Base-by-base conservation (phyloP, 1,139 yeast genomes). In the Casaregolazyma suthepensis region DNA sequence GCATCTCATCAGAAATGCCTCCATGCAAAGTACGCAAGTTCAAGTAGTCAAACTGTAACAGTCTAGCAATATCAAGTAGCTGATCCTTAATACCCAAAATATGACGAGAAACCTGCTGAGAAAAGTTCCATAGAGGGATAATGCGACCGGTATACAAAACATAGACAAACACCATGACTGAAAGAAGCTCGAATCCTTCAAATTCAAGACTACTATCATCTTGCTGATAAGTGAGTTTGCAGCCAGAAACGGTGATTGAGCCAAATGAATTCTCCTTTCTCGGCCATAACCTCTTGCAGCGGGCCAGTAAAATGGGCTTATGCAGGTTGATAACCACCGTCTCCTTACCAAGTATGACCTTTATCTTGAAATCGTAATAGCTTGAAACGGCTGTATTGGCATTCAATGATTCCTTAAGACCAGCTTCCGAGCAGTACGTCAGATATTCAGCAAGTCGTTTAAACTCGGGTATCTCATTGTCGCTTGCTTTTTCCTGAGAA, bases 71-170 rank as follows among this genome's bases (percentile, higher is more conserved):
- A 26, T 47, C 50, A n/a, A 47, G 37, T 22, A 47, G n/a, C 29
- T 38, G 45, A 12, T 47, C 50, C 18, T 47, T 47, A n/a, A 47
- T 43, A 22, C 29, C 18, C 10, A 38, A 40, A 4, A 38, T 26
- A 37, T 47, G 31, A 12, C 15, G 23, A 12, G 50, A 43, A 3
- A 22, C 19, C 38, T 37, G 38, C 18, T 48, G 38, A 31, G 29
- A 35, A 12, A 22, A 20, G 10, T 46, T 22, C 81, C 81, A 78
- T 1, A 75, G 65, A 31, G 70, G 72, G 6, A 73, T 48, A 3
- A 67, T 58, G 13, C 64, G 64, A 55, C 78, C 82, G 0, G 83
- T 78, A 61, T 81, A 81, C 1, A 80, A 52, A 53, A 71, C 74
- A 56, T 79, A 77, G 4, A 75, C 51, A 26, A 75, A 57, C 3